These are phyloP conservation scores for Verticillium isaacii DNA, from an alignment of 2,329 filamentous ascomycete genomes.

Conservation along the genomic window DNA sequence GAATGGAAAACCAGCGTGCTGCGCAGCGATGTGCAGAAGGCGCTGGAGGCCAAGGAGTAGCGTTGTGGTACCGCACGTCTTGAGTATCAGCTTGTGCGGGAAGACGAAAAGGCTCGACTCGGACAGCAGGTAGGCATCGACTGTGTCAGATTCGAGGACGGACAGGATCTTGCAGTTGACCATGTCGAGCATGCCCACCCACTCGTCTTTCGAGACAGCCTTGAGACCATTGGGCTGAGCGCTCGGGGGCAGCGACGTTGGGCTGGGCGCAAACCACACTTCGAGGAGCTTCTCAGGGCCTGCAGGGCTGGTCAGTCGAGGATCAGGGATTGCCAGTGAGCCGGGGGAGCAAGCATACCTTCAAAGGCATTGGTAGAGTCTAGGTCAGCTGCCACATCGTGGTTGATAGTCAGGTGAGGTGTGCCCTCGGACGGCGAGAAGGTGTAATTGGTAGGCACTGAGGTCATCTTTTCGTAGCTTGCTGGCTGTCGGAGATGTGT, in stretches of 20 bases:
- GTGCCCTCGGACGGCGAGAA: constrained; percentile 78
- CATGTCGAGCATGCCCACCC: constrained; percentile 96
- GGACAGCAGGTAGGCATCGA: constrained; percentile 94
- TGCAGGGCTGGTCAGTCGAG: constrained; percentile 20
- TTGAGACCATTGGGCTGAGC: constrained; percentile 77
- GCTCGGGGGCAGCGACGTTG: constrained; percentile 64
- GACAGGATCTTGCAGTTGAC: constrained; percentile 99
- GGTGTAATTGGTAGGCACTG: constrained; percentile 76
- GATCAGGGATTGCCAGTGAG: neutral
- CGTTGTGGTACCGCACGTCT: constrained; percentile 97
- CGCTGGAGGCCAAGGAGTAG: constrained; percentile 83
- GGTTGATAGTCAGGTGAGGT: constrained; percentile 93
- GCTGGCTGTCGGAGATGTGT: constrained; percentile 4
- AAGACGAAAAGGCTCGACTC: constrained; percentile 99
- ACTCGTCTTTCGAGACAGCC: constrained; percentile 74
- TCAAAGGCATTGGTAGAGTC: constrained; percentile 97
- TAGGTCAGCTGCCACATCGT: constrained; percentile 85
- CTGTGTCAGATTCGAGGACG: constrained; percentile 84
- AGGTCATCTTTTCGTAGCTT: constrained; percentile 58
- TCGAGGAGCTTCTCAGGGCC: constrained; percentile 96
- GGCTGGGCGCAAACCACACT: constrained; percentile 91
- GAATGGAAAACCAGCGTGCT: constrained; percentile 84
- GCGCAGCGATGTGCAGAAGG: constrained; percentile 85
- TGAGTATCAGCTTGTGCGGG: constrained; percentile 97
- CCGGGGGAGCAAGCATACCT: constrained; percentile 43